Percentiles rank a stretch among this genome's conserved stretches.
phyloP scores from a whole-genome alignment of 768 basidiomycete species.

The Pluteus cervinus region DNA sequence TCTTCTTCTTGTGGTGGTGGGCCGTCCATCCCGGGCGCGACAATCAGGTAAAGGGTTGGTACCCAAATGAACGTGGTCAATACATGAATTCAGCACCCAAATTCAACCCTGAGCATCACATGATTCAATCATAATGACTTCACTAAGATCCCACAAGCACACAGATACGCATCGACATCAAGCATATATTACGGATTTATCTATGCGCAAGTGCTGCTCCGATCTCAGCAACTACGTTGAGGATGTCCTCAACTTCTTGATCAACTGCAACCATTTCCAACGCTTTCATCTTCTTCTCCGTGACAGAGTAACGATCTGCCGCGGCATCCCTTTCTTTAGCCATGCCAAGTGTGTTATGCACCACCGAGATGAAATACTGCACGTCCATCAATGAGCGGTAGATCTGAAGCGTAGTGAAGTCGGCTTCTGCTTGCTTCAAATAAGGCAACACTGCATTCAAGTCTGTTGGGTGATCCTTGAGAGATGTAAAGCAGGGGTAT shows the following conservation, averaged over 20 bases:
- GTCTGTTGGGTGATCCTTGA: conserved; percentile 37
- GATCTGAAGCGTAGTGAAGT: conserved; percentile 57
- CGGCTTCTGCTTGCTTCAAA: conserved; percentile 58
- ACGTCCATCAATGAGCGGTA: conserved; percentile 56
- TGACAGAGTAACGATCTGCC: conserved; percentile 41
- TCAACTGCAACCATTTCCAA: conserved; percentile 42
- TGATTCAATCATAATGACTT: too few species aligned
- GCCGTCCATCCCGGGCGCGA: conserved; percentile 89
- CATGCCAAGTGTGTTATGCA: conserved; percentile 67
- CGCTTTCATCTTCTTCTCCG: conserved; percentile 32
- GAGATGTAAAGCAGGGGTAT: background rate
- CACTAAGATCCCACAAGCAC: background rate
- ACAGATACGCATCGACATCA: background rate
- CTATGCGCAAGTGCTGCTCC: conserved; percentile 49
- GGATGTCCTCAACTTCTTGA: conserved; percentile 45
- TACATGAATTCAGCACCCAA: too few species aligned
- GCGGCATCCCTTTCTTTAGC: conserved; percentile 47
- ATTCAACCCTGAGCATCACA: too few species aligned
- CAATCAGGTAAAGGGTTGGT: too few species aligned
- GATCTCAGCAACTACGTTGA: conserved; percentile 52
- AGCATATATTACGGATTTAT: conserved; percentile 8
- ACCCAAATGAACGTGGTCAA: too few species aligned
- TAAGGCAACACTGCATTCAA: conserved; percentile 57
- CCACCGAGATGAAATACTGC: conserved; percentile 63
- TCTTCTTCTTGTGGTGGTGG: conserved; percentile 92